Base-by-base conservation (phyloP, 2,329 filamentous ascomycete genomes). In the Aspergillus sp. region DNA sequence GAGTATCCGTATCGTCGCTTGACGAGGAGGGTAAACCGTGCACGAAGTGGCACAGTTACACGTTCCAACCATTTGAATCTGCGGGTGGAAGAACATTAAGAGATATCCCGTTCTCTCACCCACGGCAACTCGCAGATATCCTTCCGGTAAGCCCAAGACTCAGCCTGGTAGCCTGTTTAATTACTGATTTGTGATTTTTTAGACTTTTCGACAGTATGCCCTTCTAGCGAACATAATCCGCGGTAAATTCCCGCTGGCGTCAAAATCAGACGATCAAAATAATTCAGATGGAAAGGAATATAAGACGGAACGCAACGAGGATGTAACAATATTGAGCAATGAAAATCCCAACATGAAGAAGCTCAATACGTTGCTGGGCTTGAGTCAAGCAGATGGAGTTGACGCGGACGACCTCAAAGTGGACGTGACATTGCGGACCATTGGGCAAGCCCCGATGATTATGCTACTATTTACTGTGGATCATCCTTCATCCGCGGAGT, bases 341-440 rank as follows among this genome's bases (percentile, higher is more conserved):
- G 67, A 73, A 25, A 70, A 76, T 40, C 66, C 70, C 4, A 71
- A 70, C 19, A 68, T 75, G 15, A 77, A 79, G 0, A 88, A 90
- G 68, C 83, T 86, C 57, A 76, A 80, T 19, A 80, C 79, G 12
- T 79, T 93, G 17, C 77, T 78, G 21, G 60, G 57, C 2, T 52
- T 54, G 33, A 33, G 56, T 39, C 52, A 61, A 51, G 31, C 43
- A 41, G 48, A n/a, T 19, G 57, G 37, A 19, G 54, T 53, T 49
- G 37, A 21, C 35, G 8, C 54, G 19, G 63, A 69, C 47, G 70
- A 72, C 19, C 64, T 73, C 56, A 73, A 70, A 54, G 67, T 76
- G 33, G 73, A 76, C 47, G 68, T 76, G 41, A 76, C 73, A 21
- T 58, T 76, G 44, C 72, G 73, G 35, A 73, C 73, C 4, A 66